These are phyloP conservation scores for Nemania serpens DNA, from an alignment of 2,329 filamentous ascomycete genomes.

Conservation along the genomic window DNA sequence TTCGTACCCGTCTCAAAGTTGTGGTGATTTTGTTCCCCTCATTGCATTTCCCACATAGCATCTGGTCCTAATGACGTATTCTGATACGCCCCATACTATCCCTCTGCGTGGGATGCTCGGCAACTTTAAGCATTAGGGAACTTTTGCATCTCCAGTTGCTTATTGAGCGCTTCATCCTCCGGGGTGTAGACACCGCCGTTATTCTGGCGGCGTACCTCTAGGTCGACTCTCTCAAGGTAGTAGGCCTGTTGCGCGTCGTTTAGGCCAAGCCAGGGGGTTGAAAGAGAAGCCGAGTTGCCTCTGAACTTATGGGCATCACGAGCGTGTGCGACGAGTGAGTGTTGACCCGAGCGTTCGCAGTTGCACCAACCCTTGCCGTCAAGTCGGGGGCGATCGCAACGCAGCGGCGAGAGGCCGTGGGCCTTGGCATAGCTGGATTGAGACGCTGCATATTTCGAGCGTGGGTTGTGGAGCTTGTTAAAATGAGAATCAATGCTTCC, in stretches of 20 bases:
- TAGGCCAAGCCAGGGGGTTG: not conserved
- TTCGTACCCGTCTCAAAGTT: too few relatives aligned
- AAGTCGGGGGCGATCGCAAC: constrained; percentile 1
- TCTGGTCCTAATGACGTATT: too few relatives aligned
- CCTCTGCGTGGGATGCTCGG: not conserved
- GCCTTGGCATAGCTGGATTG: not conserved
- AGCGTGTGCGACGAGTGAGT: constrained; percentile 9
- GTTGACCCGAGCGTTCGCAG: not conserved
- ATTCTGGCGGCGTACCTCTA: not conserved
- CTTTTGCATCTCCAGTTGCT: not conserved
- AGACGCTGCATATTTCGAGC: not conserved
- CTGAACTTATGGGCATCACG: not conserved
- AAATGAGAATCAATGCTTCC: constrained; percentile 3
- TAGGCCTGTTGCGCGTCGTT: not conserved
- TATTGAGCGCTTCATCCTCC: not conserved
- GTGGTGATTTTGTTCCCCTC: not conserved
- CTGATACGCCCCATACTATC: not conserved
- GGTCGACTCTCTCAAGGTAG: not conserved
- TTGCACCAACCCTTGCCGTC: not conserved
- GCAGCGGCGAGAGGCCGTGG: not conserved
- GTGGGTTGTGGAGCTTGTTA: not conserved
- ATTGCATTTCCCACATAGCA: not conserved
- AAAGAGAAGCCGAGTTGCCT: not conserved
- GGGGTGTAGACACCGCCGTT: not conserved
- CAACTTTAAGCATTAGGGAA: not conserved